These are phyloP conservation scores for Pythium pyrilobum DNA, from an alignment of 352 stramenopile genomes.

Conservation along the genomic window DNA sequence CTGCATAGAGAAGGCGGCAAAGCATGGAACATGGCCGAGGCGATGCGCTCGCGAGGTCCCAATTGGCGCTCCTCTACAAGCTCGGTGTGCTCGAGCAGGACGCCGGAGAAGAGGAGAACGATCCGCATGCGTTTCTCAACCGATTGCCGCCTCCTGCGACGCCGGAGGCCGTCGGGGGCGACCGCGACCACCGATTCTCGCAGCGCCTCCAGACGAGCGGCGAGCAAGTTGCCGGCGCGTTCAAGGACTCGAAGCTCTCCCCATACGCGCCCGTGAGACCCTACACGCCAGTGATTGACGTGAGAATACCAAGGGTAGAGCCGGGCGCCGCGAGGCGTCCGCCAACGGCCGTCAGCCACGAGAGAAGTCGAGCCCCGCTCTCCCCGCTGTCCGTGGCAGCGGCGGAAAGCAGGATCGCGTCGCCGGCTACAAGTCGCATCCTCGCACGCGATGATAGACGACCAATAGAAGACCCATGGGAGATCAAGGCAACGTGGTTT, in stretches of 20 bases:
- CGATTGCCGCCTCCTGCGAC: conserved; percentile 7
- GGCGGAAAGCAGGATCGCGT: too few relatives aligned
- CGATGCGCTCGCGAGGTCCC: conserved; percentile 33
- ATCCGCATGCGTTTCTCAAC: conserved; percentile 23
- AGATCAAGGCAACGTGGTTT: conserved; percentile 9
- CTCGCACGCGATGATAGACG: too few relatives aligned
- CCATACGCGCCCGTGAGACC: conserved; percentile 1
- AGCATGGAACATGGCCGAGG: conserved; percentile 19
- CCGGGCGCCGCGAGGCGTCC: too few relatives aligned
- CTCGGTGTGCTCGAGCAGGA: conserved; percentile 42
- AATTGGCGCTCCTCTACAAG: conserved; percentile 45
- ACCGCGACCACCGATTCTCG: not conserved
- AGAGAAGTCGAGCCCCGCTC: not conserved
- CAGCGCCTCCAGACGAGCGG: conserved; percentile 9
- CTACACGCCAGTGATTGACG: not conserved
- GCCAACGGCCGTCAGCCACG: not conserved
- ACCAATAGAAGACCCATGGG: not conserved
- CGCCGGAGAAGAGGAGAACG: conserved; percentile 18
- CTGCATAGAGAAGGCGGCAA: not conserved
- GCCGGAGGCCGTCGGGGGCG: not conserved
- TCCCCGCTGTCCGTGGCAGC: not conserved
- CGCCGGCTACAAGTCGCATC: too few relatives aligned
- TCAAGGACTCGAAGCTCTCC: not conserved
- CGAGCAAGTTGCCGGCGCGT: not conserved
- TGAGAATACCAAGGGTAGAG: not conserved